Evolutionary conservation across 805 yeast genomes (phyloP), one percentile per base, ranked within the genome.

Genomic region (Komagataella populi): DNA sequence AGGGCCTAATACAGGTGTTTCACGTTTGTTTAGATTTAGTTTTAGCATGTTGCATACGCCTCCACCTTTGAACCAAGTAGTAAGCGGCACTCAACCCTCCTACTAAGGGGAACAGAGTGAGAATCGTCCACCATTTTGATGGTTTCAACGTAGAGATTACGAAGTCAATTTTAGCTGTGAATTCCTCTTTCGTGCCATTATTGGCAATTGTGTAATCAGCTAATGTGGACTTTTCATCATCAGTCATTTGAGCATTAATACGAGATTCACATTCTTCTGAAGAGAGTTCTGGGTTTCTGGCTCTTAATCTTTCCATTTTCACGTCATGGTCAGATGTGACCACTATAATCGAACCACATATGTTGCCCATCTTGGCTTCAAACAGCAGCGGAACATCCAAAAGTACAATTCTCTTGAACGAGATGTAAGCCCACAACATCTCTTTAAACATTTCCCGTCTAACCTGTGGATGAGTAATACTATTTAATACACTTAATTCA

Each of bases 381-480:
- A 87, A 93, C 17, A 93, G 68, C 44, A 93, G 69, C 1, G 99
- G 99, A 2, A 95, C 91, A 60, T 93, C 99, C 49, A 93, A 65
- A 0, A 93, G 68, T 3, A 88, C 89, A 60, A 88, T 58, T 12
- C 71, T 63, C 47, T 78, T 61, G 12, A 87, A 79, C 7, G 63
- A 55, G 12, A 87, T 30, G 73, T 89, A 93, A 16, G 78, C 77
- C 50, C 56, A 53, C 2, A 83, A 44, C 1, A 87, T 67, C 57
- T 76, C 77, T 65, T 73, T 68, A 6, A 77, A 63, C 60, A 91
- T 87, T 48, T 78, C 84, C 55, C 74, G 69, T 47, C 83, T 74
- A 1, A 93, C 90, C 5, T 87, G 91, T 0, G 97, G 96, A 62
- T 93, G 99, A 0, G 90, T 87, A 10, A 93, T 81, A 3, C 73